A percentile compares a stretch with the other conserved stretches of the same genome.
phyloP scores from a whole-genome alignment of 164 flowering plant species.

The Magnolia changhungtana region DNA sequence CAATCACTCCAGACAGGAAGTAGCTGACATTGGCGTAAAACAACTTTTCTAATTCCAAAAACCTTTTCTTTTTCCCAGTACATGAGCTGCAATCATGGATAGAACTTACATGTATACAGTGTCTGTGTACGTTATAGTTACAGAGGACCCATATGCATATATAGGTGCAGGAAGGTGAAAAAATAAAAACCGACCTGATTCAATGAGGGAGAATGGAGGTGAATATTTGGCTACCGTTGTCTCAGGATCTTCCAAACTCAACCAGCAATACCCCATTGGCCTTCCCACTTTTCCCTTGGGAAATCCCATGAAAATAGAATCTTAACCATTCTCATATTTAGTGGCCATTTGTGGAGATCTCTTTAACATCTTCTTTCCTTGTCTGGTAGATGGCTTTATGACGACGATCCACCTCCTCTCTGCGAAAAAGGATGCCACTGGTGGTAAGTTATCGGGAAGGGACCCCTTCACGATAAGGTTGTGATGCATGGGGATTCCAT shows the following conservation, averaged over 20 bases:
- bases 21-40: not conserved
- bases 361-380: constrained; percentile 33
- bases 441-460: no score
- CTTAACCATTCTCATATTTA: constrained; percentile 13
- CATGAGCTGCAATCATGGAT: not conserved
- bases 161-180: no score
- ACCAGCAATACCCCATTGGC: not conserved
- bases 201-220: no score
- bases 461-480: no score
- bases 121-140: not conserved
- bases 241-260: not conserved
- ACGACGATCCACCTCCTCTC: constrained; percentile 49
- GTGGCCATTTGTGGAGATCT: constrained; percentile 34
- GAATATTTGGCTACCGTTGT: no score
- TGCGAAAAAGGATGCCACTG: constrained; percentile 23
- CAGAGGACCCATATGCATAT: not conserved
- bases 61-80: not conserved
- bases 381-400: constrained; percentile 26
- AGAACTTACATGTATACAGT: not conserved
- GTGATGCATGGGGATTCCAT: no score
- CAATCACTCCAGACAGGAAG: not conserved
- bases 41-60: not conserved
- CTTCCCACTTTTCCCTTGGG: not conserved
- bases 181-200: no score
- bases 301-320: not conserved